Evolutionary conservation across 1,284 basidiomycete species (phyloP), one percentile per base, ranked within the genome.

Genomic region (Sporisorium iseilematis-ciliati): DNA sequence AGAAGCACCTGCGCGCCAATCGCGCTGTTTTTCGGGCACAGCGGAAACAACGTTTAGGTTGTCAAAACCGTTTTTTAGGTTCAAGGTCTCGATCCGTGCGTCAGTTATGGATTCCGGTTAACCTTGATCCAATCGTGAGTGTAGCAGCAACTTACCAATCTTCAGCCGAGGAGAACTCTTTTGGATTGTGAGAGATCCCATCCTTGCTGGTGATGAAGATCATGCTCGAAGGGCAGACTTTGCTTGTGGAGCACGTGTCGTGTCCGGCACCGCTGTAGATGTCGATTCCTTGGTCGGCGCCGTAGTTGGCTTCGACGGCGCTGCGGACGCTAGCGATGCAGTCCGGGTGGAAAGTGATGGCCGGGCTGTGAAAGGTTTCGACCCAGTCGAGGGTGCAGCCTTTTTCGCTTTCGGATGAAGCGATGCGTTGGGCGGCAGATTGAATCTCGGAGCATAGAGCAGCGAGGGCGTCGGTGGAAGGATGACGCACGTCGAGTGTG

Each of bases 1-100:
- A 77, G 67, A 29, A 77, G 43, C 31, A 77, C 66, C 53, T 77
- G 70, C 20, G 75, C 75, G 5, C 75, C 75, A 8, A 70, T 75
- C 18, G 70, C 66, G 40, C 65, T 72, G 60, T 33, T 49, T 26
- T 10, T n/a, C n/a, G n/a, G n/a, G n/a, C n/a, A n/a, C n/a, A n/a
- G n/a, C n/a, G n/a, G n/a, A n/a, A n/a, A n/a, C n/a, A n/a, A n/a
- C n/a, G n/a, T n/a, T n/a, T n/a, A n/a, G n/a, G n/a, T n/a, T n/a
- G n/a, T n/a, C n/a, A n/a, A n/a, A n/a, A n/a, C n/a, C n/a, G 60
- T 33, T 49, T 29, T 11, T 12, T 2, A 20, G 12, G 18, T 18
- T 26, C 16, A 8, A 38, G 35, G 35, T 38, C 35, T 38, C 35
- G 35, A 38, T 38, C 10, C 35, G 35, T 38, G 35, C 1, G 35